These are phyloP conservation scores for Clavulina sp. DNA, from an alignment of 768 basidiomycete genomes.

Conservation along the genomic window DNA sequence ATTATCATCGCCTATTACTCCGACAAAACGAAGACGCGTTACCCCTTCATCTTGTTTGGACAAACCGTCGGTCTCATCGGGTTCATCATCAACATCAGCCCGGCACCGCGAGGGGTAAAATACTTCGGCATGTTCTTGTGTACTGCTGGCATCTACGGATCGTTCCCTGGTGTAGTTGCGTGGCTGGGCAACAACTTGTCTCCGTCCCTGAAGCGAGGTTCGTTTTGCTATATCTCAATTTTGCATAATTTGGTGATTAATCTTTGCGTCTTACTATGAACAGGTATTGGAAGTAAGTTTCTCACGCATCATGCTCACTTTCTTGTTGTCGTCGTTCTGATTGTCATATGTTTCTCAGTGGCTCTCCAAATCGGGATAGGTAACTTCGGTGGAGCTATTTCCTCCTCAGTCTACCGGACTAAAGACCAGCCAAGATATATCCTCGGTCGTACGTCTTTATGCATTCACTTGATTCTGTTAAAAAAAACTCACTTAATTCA, in stretches of 20 bases:
- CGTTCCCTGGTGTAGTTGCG: slow-evolving; percentile 40
- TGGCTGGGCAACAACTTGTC: slow-evolving; percentile 45
- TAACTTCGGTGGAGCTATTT: slow-evolving; percentile 46
- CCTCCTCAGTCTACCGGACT: slow-evolving; percentile 42
- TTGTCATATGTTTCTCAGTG: slow-evolving; percentile 17
- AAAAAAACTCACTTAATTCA: neutral
- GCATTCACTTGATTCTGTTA: neutral
- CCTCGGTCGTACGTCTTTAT: slow-evolving; percentile 31
- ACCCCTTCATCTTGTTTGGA: slow-evolving; percentile 38
- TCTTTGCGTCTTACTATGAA: neutral
- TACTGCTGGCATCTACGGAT: slow-evolving; percentile 43
- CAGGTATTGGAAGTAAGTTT: neutral
- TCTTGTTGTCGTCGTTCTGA: neutral
- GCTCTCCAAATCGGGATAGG: slow-evolving; percentile 52
- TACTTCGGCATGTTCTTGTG: slow-evolving; percentile 54
- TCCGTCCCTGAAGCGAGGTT: neutral
- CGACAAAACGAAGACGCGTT: slow-evolving; percentile 37
- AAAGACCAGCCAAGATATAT: slow-evolving; percentile 43
- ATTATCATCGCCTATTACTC: slow-evolving; percentile 38
- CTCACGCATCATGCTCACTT: neutral
- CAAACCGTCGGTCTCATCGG: slow-evolving; percentile 36
- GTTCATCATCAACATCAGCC: slow-evolving; percentile 39
- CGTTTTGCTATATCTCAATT: neutral
- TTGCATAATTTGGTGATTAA: neutral
- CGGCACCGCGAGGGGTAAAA: neutral